Conservation (phyloP, 2,329 filamentous ascomycete genomes). For the Penicillium sp. region DNA sequence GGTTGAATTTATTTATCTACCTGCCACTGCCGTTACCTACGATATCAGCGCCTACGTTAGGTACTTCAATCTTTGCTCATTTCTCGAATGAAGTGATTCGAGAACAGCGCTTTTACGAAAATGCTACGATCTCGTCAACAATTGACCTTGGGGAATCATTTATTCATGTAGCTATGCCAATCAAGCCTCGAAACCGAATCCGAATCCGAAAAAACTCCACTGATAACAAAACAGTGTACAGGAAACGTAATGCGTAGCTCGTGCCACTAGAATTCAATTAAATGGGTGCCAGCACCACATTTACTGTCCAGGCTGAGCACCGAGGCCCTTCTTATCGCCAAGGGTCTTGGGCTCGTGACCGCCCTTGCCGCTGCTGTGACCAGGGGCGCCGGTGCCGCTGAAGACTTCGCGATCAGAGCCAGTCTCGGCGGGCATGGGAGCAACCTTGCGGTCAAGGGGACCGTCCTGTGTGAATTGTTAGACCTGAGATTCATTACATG, state of each 20-base stretch:
- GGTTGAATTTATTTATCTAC: too few species aligned
- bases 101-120: too few species aligned
- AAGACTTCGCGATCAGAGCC: conserved; percentile 25
- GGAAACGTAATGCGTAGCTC: conserved; percentile 11
- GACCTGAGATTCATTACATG: neutral
- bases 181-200: conserved; percentile 1
- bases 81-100: too few species aligned
- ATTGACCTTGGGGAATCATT: neutral
- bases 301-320: conserved; percentile 16
- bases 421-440: conserved; percentile 35
- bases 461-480: conserved; percentile 22
- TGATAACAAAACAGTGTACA: neutral
- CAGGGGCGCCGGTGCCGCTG: conserved; percentile 26
- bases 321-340: conserved; percentile 37
- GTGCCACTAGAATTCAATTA: neutral
- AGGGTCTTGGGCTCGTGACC: conserved; percentile 35
- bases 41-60: too few species aligned
- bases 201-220: conserved; percentile 9
- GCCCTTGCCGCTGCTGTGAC: conserved; percentile 36
- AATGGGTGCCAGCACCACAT: neutral
- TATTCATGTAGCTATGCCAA: conserved; percentile 8
- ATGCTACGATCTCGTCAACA: too few species aligned
- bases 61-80: too few species aligned
- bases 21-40: too few species aligned
- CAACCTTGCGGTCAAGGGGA: conserved; percentile 34